These are phyloP conservation scores for Phialophora expanda DNA, from an alignment of 2,329 filamentous ascomycete genomes.

Conservation along the genomic window DNA sequence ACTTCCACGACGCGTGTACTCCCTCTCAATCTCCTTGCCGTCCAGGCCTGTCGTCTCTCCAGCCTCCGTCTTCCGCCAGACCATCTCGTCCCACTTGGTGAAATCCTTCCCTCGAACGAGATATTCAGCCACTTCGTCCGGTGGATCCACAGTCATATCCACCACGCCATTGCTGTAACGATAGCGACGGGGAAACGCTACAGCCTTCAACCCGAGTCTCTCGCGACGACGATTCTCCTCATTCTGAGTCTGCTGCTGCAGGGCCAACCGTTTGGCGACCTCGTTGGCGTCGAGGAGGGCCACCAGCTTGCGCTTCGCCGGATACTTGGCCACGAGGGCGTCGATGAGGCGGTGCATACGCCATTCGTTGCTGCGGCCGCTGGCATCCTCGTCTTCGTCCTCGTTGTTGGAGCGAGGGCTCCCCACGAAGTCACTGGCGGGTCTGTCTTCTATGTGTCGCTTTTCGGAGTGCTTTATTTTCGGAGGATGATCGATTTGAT, in stretches of 20 bases:
- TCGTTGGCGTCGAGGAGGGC: slow-evolving; percentile 66
- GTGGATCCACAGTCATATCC: not conserved
- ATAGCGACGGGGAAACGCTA: not conserved
- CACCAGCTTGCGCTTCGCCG: slow-evolving; percentile 51
- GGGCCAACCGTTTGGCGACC: slow-evolving; percentile 59
- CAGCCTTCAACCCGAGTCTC: slow-evolving; percentile 14
- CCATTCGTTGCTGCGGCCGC: slow-evolving; percentile 21
- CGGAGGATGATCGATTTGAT: slow-evolving; percentile 36
- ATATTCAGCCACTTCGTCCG: slow-evolving; percentile 21
- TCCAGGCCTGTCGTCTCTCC: slow-evolving; percentile 9
- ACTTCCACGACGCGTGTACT: slow-evolving; percentile 16
- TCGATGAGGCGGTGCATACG: slow-evolving; percentile 32
- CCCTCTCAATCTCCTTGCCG: slow-evolving; percentile 17
- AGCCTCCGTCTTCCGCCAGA: slow-evolving; percentile 26
- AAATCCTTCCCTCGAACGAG: slow-evolving; percentile 6
- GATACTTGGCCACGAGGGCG: slow-evolving; percentile 28
- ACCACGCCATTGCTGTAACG: not conserved
- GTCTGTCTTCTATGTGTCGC: slow-evolving; percentile 17
- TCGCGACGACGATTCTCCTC: slow-evolving; percentile 28
- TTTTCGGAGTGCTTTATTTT: not conserved
- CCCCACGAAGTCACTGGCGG: slow-evolving; percentile 22
- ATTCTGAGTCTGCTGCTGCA: slow-evolving; percentile 34
- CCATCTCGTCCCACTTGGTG: slow-evolving; percentile 28
- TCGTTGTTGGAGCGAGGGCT: slow-evolving; percentile 2
- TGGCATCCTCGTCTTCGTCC: slow-evolving; percentile 15